Conservation (phyloP, 2,329 filamentous ascomycete genomes). For the Corynespora cassiicola region DNA sequence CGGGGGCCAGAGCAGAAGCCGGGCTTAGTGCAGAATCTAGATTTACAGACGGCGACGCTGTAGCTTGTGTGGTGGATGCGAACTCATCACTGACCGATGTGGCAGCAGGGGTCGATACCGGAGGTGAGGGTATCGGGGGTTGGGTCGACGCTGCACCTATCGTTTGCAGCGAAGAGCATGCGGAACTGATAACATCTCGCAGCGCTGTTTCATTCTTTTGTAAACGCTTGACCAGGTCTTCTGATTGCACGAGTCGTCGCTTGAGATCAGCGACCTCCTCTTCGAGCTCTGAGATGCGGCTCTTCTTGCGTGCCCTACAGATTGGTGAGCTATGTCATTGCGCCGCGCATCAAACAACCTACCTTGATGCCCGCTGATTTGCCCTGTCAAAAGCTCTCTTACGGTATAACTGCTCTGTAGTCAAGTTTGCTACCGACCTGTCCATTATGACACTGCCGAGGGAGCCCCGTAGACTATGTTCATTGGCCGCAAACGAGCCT, state of each 20-base stretch:
- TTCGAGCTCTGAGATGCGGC: slow-evolving; percentile 11
- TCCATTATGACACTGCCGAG: slow-evolving; percentile 11
- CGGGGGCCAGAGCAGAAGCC: no score
- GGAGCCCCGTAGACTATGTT: no score
- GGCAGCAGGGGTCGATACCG: slow-evolving; percentile 1
- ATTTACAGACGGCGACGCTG: no score
- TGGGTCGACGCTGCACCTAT: slow-evolving; percentile 3
- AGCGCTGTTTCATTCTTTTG: slow-evolving; percentile 8
- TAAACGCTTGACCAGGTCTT: slow-evolving; percentile 8
- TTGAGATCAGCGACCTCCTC: slow-evolving; percentile 7
- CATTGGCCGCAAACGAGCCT: no score
- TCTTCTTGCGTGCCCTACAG: slow-evolving; percentile 7
- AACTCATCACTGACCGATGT: background rate
- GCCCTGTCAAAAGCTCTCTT: slow-evolving; percentile 14
- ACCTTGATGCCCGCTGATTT: slow-evolving; percentile 15
- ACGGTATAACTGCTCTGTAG: slow-evolving; percentile 14
- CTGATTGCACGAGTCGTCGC: slow-evolving; percentile 7
- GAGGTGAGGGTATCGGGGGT: slow-evolving; percentile 1
- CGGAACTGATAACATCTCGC: slow-evolving; percentile 11
- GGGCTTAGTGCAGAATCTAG: no score
- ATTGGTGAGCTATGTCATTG: background rate
- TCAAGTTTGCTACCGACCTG: slow-evolving; percentile 14
- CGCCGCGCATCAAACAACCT: background rate
- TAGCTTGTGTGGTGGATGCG: background rate
- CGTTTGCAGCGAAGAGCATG: slow-evolving; percentile 8